Conservation (phyloP, 1,139 yeast species). For the Magnusiomyces sp. region DNA sequence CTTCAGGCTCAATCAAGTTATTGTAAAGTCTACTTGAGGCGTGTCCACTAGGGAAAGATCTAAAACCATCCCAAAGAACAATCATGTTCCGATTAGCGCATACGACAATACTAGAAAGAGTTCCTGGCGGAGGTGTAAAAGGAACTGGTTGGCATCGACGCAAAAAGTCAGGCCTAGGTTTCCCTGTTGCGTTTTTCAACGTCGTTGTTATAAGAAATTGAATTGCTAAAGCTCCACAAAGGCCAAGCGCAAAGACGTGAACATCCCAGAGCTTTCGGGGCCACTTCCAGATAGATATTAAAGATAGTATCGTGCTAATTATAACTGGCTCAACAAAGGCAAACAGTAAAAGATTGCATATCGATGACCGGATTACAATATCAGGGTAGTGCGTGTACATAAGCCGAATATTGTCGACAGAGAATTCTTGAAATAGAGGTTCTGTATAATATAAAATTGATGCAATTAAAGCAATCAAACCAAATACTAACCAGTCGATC, state of each 20-base stretch:
- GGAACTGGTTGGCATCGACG: constrained; percentile 8
- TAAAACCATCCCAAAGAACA: constrained; percentile 11
- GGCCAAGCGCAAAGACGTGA: constrained; percentile 8
- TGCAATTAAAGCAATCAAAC: constrained; percentile 2
- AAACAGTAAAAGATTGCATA: constrained; percentile 5
- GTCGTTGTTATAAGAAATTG: constrained; percentile 5
- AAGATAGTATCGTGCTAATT: not conserved
- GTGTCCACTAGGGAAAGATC: constrained; percentile 12
- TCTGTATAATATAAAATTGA: constrained; percentile 4
- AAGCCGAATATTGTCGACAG: not conserved
- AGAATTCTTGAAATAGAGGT: constrained; percentile 11
- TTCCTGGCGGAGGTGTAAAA: constrained; percentile 5
- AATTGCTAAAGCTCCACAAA: constrained; percentile 4
- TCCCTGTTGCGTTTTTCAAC: constrained; percentile 7
- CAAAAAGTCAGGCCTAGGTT: constrained; percentile 10
- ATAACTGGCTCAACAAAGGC: constrained; percentile 5
- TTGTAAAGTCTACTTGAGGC: constrained; percentile 9
- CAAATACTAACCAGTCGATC: constrained; percentile 6
- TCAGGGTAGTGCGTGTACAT: constrained; percentile 7
- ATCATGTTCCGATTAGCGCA: constrained; percentile 6
- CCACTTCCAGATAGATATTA: constrained; percentile 10
- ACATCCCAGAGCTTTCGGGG: constrained; percentile 10
- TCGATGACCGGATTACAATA: constrained; percentile 2
- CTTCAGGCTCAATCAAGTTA: too few relatives aligned
- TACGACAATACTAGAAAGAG: constrained; percentile 7